Percentiles rank a stretch among this genome's conserved stretches.
Conservation (phyloP, 2,329 filamentous ascomycete species). For the Colletotrichum tamarilloi region DNA sequence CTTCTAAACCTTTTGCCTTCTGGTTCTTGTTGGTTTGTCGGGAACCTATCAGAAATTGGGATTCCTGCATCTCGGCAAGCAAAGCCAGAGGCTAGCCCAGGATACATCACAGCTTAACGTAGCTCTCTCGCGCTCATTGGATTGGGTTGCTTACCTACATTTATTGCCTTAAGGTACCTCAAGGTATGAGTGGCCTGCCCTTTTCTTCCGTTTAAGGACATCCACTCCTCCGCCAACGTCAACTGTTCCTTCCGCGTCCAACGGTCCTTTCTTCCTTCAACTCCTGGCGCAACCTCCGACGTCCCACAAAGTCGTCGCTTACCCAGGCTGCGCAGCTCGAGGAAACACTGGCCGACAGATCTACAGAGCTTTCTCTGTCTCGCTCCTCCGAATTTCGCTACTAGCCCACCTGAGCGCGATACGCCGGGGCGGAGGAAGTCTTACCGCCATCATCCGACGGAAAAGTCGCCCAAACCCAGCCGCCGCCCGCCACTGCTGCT, state of each 20-base stretch:
- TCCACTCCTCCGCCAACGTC: constrained; percentile 6
- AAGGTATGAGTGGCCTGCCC: neutral
- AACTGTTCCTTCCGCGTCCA: constrained; percentile 10
- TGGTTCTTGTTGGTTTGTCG: neutral
- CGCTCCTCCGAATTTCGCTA: neutral
- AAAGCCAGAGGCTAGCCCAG: neutral
- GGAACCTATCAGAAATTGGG: constrained; percentile 6
- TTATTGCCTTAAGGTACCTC: neutral
- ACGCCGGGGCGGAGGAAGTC: neutral
- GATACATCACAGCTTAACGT: neutral
- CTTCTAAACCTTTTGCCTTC: neutral
- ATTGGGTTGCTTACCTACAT: neutral
- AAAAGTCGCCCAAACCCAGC: neutral
- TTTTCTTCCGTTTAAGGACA: neutral
- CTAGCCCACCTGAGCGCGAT: neutral
- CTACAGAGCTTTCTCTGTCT: neutral
- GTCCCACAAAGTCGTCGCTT: neutral
- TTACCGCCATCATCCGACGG: neutral
- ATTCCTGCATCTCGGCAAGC: neutral
- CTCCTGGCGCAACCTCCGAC: neutral
- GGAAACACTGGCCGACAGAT: neutral
- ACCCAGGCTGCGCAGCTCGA: neutral
- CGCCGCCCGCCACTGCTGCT: neutral
- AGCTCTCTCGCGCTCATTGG: neutral
- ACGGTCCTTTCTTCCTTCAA: constrained; percentile 10